Conservation (phyloP, 768 basidiomycete genomes). For the Tricholoma hemisulphureum region DNA sequence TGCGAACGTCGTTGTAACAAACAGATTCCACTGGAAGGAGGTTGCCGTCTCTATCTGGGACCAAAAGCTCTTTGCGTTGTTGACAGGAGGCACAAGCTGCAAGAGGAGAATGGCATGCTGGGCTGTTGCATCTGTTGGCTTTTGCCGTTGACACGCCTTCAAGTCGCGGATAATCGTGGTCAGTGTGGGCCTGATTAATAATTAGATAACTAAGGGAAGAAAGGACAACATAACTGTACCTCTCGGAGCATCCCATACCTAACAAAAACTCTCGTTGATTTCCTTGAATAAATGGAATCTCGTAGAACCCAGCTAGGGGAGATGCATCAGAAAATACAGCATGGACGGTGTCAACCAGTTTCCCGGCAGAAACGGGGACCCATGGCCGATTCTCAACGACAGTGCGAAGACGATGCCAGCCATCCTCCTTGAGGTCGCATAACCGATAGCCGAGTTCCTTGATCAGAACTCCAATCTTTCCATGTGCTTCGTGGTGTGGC, state of each 20-base stretch:
- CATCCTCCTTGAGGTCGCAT: constrained; percentile 16
- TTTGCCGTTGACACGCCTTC: constrained; percentile 3
- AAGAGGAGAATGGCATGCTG: constrained; percentile 29
- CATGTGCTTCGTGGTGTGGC: not conserved
- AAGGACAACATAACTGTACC: constrained; percentile 23
- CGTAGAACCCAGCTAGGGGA: constrained; percentile 21
- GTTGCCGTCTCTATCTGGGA: constrained; percentile 30
- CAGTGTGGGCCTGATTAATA: constrained; percentile 16
- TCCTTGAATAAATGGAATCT: constrained; percentile 20
- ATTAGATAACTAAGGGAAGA: not conserved
- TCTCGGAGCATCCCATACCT: constrained; percentile 39
- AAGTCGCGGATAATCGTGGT: not conserved
- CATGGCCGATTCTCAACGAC: constrained; percentile 24
- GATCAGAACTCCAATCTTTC: constrained; percentile 23
- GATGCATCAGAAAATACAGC: constrained; percentile 21
- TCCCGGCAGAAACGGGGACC: constrained; percentile 31
- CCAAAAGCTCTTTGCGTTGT: constrained; percentile 25
- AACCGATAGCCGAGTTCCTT: constrained; percentile 25
- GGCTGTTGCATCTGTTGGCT: constrained; percentile 29
- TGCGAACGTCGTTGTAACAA: constrained; percentile 44
- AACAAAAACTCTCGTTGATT: constrained; percentile 22
- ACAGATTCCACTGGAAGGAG: constrained; percentile 30
- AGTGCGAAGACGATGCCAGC: constrained; percentile 16
- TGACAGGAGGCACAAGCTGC: constrained; percentile 20
- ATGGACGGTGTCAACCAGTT: constrained; percentile 17